phyloP scores from a whole-genome alignment of 352 stramenopile species.

The Blastocystis sp. region DNA sequence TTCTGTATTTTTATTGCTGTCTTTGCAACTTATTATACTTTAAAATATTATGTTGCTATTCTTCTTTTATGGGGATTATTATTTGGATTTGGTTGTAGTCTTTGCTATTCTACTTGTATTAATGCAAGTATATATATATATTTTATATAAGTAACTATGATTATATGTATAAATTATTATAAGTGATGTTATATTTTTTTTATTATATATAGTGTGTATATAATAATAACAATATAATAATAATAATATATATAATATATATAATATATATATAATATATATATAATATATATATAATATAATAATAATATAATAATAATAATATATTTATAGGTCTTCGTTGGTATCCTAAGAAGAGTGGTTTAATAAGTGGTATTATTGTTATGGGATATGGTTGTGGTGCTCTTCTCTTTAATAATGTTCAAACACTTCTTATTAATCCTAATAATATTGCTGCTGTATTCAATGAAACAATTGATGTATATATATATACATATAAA shows the following conservation, averaged over 20 bases:
- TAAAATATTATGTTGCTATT: too few relatives aligned
- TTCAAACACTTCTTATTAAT: conserved; percentile 27
- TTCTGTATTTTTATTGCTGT: conserved; percentile 17
- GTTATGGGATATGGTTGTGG: conserved; percentile 25
- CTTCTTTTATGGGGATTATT: too few relatives aligned
- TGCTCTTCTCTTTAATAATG: conserved; percentile 31
- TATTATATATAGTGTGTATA: conserved; percentile 28
- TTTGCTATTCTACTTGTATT: too few relatives aligned
- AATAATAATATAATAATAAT: too few relatives aligned
- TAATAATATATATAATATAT: not conserved
- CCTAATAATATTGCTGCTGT: conserved; percentile 23
- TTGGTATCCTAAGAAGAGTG: conserved; percentile 23
- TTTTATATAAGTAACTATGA: conserved; percentile 20
- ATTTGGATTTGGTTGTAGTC: too few relatives aligned
- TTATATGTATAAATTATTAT: conserved; percentile 4
- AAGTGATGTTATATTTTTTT: conserved; percentile 13
- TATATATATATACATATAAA: too few relatives aligned
- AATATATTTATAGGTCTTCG: too few relatives aligned
- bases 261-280: conserved; percentile 13
- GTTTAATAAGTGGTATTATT: conserved; percentile 31
- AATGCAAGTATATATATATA: too few relatives aligned
- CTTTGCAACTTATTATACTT: conserved; percentile 5
- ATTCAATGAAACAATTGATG: not conserved
- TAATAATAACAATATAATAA: conserved; percentile 19
- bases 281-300: too few relatives aligned